Conservation (phyloP, 139 green algal genomes). For the Deuterostichococcus epilithicus region DNA sequence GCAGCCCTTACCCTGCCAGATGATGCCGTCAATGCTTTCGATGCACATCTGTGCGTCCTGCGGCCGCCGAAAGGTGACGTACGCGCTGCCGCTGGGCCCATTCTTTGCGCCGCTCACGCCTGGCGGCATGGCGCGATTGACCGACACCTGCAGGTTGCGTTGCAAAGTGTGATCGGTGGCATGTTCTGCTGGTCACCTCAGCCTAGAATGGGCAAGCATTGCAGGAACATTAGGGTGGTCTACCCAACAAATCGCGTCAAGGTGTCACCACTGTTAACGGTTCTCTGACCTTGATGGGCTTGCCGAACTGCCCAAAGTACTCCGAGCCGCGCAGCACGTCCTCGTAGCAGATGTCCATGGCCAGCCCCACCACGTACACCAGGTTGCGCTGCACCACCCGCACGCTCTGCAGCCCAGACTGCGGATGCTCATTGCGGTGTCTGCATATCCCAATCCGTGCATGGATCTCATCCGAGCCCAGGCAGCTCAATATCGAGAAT, state of each 20-base stretch:
- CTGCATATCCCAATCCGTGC: too few species aligned
- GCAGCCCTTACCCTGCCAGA: conserved; percentile 51
- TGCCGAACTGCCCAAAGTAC: conserved; percentile 87
- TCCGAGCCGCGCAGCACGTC: conserved; percentile 51
- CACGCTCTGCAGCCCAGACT: conserved; percentile 68
- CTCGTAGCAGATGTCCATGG: conserved; percentile 76
- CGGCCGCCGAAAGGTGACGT: conserved; percentile 73
- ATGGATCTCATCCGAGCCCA: too few species aligned
- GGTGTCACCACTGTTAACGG: background rate
- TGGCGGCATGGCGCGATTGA: conserved; percentile 52
- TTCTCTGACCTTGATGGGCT: conserved; percentile 48
- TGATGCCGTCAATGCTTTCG: conserved; percentile 62
- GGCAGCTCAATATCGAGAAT: too few species aligned
- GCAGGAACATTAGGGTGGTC: too few species aligned
- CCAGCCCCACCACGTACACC: conserved; percentile 86
- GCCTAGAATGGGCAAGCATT: too few species aligned
- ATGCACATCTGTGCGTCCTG: conserved; percentile 86
- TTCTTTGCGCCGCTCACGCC: conserved; percentile 28
- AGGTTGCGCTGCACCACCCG: conserved; percentile 90
- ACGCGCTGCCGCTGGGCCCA: conserved; percentile 70
- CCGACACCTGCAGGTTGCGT: conserved; percentile 51
- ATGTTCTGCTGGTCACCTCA: too few species aligned
- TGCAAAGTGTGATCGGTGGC: too few species aligned
- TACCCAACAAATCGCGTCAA: background rate
- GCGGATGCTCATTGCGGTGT: too few species aligned